Percentiles rank a stretch among this genome's conserved stretches.
Evolutionary conservation across 2,329 filamentous ascomycete genomes (phyloP).

Genomic region (Leptographium procerum): DNA sequence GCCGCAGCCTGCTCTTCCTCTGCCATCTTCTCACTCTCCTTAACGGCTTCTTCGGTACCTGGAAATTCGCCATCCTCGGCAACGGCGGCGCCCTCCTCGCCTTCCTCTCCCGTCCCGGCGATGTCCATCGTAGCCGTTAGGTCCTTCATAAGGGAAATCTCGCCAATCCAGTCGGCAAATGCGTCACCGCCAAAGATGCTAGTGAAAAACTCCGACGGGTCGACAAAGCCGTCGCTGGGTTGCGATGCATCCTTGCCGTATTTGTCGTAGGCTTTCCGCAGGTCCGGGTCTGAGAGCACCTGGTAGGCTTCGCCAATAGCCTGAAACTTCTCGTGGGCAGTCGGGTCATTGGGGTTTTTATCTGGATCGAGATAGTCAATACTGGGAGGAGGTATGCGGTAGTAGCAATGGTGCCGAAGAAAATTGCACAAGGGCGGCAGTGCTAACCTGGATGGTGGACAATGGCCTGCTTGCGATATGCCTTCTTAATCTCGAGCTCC

Average conservation of each 20-base stretch:
- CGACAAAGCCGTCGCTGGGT: slow-evolving; percentile 84
- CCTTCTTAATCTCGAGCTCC: slow-evolving; percentile 92
- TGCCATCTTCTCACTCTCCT: slow-evolving; percentile 38
- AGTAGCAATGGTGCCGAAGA: background rate
- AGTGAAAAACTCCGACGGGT: slow-evolving; percentile 94
- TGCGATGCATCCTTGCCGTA: slow-evolving; percentile 92
- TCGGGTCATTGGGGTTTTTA: slow-evolving; percentile 95
- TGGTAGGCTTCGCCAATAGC: slow-evolving; percentile 64
- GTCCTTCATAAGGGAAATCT: slow-evolving; percentile 98
- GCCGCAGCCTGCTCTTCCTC: slow-evolving; percentile 21
- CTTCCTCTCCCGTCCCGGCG: slow-evolving; percentile 64
- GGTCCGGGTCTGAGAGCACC: slow-evolving; percentile 76
- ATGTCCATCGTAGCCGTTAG: slow-evolving; percentile 98
- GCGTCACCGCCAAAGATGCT: slow-evolving; percentile 97
- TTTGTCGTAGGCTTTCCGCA: slow-evolving; percentile 90
- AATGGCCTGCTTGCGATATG: slow-evolving; percentile 89
- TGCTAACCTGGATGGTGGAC: slow-evolving; percentile 71
- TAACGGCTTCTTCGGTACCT: slow-evolving; percentile 43
- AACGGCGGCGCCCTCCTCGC: slow-evolving; percentile 30
- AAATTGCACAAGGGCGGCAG: background rate
- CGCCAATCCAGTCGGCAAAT: slow-evolving; percentile 92
- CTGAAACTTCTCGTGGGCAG: slow-evolving; percentile 90
- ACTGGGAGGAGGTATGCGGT: background rate
- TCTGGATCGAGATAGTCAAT: slow-evolving; percentile 37
- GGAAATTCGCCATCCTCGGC: slow-evolving; percentile 43